Conservation (phyloP, 1,139 yeast species). For the Scheffersomyces stambukii region DNA sequence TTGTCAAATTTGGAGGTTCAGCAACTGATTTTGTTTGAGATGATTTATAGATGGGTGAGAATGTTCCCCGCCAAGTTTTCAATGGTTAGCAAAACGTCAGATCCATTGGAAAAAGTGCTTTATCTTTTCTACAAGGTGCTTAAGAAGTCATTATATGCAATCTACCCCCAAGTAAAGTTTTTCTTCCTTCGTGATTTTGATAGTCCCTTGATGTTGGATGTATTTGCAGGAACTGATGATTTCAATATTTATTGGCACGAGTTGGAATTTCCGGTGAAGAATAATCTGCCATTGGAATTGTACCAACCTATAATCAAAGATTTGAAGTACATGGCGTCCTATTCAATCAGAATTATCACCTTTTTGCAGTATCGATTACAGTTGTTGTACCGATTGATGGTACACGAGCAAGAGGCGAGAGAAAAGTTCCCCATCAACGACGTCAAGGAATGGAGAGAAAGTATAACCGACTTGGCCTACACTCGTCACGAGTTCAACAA, state of each 20-base stretch:
- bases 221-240: conserved; percentile 24
- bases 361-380: conserved; percentile 24
- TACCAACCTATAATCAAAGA: conserved; percentile 17
- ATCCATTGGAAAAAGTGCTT: conserved; percentile 30
- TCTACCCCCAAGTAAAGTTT: conserved; percentile 40
- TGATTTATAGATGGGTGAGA: conserved; percentile 38
- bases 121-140: conserved; percentile 33
- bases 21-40: conserved; percentile 31
- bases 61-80: conserved; percentile 31
- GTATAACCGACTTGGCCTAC: conserved; percentile 22
- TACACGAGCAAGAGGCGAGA: conserved; percentile 21
- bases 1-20: conserved; percentile 28
- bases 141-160: conserved; percentile 33
- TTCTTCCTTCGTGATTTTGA: conserved; percentile 42
- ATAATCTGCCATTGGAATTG: conserved; percentile 12
- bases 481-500: conserved; percentile 23
- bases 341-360: conserved; percentile 29
- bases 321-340: conserved; percentile 25
- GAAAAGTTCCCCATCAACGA: conserved; percentile 27
- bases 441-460: conserved; percentile 25
- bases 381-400: conserved; percentile 25
- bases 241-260: conserved; percentile 21
- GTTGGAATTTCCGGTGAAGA: conserved; percentile 14
- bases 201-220: conserved; percentile 40
- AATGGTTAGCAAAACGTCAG: conserved; percentile 17